phyloP scores from a whole-genome alignment of 2,329 filamentous ascomycete genomes.

The Scedosporium minutisporum region DNA sequence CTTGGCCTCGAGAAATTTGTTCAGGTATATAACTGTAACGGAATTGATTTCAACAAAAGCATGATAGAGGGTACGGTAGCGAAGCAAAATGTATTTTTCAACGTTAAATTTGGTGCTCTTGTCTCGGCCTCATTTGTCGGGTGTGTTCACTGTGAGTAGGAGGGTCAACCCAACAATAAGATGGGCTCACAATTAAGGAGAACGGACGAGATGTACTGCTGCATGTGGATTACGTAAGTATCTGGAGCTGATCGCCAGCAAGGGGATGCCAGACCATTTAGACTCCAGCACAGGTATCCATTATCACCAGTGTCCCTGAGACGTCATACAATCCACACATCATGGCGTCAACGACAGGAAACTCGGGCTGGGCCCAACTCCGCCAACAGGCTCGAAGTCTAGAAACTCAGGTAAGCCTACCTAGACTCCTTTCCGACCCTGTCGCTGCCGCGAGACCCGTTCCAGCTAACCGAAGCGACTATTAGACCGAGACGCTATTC shows the following conservation, averaged over 20 bases:
- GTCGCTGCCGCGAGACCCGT: background rate
- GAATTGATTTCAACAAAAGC: slow-evolving; percentile 4
- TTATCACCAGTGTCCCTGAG: background rate
- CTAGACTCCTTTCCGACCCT: background rate
- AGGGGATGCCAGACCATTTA: too few relatives aligned
- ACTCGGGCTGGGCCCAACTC: slow-evolving; percentile 79
- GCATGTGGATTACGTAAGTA: background rate
- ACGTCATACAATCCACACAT: slow-evolving; percentile 9
- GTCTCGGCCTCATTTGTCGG: too few relatives aligned
- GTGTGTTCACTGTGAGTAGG: too few relatives aligned
- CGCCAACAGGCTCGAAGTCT: slow-evolving; percentile 83
- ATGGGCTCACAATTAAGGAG: background rate
- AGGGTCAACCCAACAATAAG: too few relatives aligned
- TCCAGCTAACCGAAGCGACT: background rate
- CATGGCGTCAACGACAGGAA: slow-evolving; percentile 46
- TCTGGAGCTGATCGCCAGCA: too few relatives aligned
- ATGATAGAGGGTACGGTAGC: background rate
- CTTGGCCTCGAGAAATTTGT: background rate
- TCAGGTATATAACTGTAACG: background rate
- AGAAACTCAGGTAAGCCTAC: slow-evolving; percentile 68
- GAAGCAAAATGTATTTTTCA: background rate
- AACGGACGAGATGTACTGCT: background rate
- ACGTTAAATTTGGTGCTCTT: background rate
- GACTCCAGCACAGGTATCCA: too few relatives aligned
- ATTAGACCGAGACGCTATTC: slow-evolving; percentile 72